Conservation (phyloP, 257 asterid species). For the Ajuga chamaepitys region DNA sequence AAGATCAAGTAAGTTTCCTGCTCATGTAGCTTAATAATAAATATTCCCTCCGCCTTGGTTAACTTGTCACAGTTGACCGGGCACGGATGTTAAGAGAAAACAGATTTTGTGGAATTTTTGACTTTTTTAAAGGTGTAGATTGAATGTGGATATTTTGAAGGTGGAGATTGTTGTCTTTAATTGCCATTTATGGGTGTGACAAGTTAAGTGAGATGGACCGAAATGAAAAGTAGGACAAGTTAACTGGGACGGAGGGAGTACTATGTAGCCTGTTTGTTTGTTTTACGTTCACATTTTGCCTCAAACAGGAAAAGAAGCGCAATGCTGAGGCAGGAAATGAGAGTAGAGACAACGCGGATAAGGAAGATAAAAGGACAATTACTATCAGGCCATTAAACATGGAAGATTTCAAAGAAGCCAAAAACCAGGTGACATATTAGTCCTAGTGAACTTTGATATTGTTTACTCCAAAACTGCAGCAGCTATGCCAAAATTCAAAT, state of each 20-base stretch:
- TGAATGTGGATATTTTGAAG: too few relatives aligned
- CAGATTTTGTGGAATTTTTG: too few relatives aligned
- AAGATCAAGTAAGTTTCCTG: slow-evolving; percentile 35
- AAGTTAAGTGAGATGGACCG: too few relatives aligned
- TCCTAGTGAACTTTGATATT: not conserved
- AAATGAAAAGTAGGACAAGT: too few relatives aligned
- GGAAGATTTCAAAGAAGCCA: slow-evolving; percentile 72
- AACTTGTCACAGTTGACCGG: too few relatives aligned
- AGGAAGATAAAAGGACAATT: slow-evolving; percentile 28
- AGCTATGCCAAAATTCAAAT: not conserved
- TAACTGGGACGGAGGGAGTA: too few relatives aligned
- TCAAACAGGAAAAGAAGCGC: slow-evolving; percentile 42
- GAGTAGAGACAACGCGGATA: slow-evolving; percentile 1
- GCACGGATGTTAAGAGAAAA: too few relatives aligned
- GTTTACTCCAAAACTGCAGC: not conserved
- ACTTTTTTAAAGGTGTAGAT: too few relatives aligned
- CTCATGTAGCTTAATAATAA: not conserved
- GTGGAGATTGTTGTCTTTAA: too few relatives aligned
- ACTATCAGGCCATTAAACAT: slow-evolving; percentile 63
- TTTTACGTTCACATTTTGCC: not conserved
- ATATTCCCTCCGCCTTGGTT: not conserved
- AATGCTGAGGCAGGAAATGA: slow-evolving; percentile 26
- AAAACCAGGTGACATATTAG: slow-evolving; percentile 43
- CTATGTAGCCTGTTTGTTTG: too few relatives aligned
- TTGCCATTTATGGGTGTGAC: too few relatives aligned